Evolutionary conservation across 495 filamentous ascomycete genomes (phyloP), one percentile per base, ranked within the genome.

Genomic region (Aspergillus wentii): DNA sequence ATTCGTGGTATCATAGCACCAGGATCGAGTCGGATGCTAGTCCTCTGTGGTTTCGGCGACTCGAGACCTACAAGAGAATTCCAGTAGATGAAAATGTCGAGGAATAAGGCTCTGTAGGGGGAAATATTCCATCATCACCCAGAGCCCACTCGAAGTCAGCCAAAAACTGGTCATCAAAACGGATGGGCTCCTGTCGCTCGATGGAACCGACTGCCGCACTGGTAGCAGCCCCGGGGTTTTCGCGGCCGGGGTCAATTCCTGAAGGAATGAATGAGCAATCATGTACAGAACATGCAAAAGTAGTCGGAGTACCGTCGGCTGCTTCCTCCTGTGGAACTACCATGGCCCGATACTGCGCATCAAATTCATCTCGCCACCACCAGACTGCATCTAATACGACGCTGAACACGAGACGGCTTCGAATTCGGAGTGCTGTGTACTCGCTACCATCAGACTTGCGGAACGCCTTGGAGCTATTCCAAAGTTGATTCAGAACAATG

Each of bases 351-450:
- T 51, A 45, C 9, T 58, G 54, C 4, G 55, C 48, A 32, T 65
- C 64, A 31, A 61, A 70, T 39, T 74, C 70, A 39, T 71, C 64
- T 13, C 64, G 56, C 66, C 65, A 74, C 69, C 69, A 73, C 66
- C 68, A 71, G 5, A 71, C 51, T 14, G 62, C 41, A 44, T 73
- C 71, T n/a, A 71, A 44, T 7, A 72, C 54, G 8, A 59, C 54
- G 38, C 66, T 65, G 7, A 69, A 48, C 0, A 59, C 54, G 5
- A 74, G 48, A 5, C 69, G 59, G 32, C 61, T 67, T 8, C 68
- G 60, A 15, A 74, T 67, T 1, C 69, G 56, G 17, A 69, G 54
- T 1, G 54, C 44, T 0, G 55, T 53, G 26, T 61, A 64, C 19
- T 62, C 57, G 4, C 51, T 50, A 6, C 69, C 68, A 35, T 72